phyloP scores from a whole-genome alignment of 768 basidiomycete species.

The Mrakia hoshinonis region DNA sequence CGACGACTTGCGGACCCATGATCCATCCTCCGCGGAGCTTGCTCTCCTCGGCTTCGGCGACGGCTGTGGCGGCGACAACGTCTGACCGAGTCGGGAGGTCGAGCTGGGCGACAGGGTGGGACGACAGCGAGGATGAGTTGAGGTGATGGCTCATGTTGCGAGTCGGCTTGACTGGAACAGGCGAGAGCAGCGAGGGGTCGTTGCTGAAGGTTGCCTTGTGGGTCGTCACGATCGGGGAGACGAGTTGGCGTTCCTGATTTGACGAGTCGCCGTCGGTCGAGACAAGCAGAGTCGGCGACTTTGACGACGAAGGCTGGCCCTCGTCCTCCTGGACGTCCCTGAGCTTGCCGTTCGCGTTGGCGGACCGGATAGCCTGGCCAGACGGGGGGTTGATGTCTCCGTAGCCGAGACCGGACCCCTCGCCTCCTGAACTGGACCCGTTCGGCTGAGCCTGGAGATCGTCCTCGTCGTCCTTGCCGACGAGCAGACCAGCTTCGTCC shows the following conservation, averaged over 20 bases:
- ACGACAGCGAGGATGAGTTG: conserved; percentile 3
- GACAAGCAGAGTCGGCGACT: background rate
- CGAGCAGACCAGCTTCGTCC: conserved; percentile 61
- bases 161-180: conserved; percentile 8
- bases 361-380: background rate
- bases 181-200: conserved; percentile 4
- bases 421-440: background rate
- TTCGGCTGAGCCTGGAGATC: background rate
- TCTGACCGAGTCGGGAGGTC: conserved; percentile 42
- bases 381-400: conserved; percentile 14
- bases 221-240: background rate
- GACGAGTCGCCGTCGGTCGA: background rate
- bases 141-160: background rate
- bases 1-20: conserved; percentile 32
- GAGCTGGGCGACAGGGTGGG: conserved; percentile 30
- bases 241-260: background rate
- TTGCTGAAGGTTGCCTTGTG: background rate
- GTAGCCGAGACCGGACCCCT: conserved; percentile 8
- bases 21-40: conserved; percentile 42
- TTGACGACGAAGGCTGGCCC: background rate
- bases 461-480: conserved; percentile 2
- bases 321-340: background rate
- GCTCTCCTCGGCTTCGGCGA: conserved; percentile 37
- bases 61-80: conserved; percentile 40
- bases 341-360: background rate